A percentile compares a stretch with the other conserved stretches of the same genome.
These are phyloP conservation scores for Tricholoma sp. DNA, from an alignment of 768 basidiomycete genomes.

Conservation along the genomic window DNA sequence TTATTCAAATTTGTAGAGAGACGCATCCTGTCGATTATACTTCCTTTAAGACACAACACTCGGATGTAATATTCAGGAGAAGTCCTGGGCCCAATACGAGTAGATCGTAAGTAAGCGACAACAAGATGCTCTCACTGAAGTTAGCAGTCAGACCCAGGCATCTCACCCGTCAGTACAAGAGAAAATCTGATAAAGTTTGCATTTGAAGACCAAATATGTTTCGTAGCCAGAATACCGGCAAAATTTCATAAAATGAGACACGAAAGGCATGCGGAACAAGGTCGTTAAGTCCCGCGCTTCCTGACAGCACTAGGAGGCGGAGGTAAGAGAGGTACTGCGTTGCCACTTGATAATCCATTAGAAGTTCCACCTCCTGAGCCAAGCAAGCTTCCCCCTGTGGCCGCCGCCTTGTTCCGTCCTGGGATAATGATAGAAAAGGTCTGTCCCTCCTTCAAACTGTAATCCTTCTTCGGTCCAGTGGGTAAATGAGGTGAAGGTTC, in stretches of 20 bases:
- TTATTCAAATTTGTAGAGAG: too few relatives aligned
- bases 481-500: conserved; percentile 66
- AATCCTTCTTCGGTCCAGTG: conserved; percentile 84
- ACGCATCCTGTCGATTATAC: too few relatives aligned
- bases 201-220: neutral
- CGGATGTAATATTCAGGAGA: too few relatives aligned
- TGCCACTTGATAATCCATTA: conserved; percentile 23
- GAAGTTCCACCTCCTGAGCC: conserved; percentile 24
- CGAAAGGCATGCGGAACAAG: neutral
- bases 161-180: too few relatives aligned
- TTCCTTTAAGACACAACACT: too few relatives aligned
- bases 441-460: conserved; percentile 90
- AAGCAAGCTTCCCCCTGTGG: conserved; percentile 33
- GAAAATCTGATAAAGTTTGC: too few relatives aligned
- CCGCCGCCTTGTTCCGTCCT: conserved; percentile 50
- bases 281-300: conserved; percentile 23
- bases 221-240: neutral
- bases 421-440: conserved; percentile 92
- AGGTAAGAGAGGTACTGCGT: conserved; percentile 66
- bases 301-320: conserved; percentile 73
- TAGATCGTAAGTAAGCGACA: too few relatives aligned
- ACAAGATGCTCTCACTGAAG: too few relatives aligned
- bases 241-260: neutral
- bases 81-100: too few relatives aligned
- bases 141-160: too few relatives aligned